These are phyloP conservation scores for Phytophthora chlamydospora DNA, from an alignment of 352 stramenopile species.

Conservation along the genomic window DNA sequence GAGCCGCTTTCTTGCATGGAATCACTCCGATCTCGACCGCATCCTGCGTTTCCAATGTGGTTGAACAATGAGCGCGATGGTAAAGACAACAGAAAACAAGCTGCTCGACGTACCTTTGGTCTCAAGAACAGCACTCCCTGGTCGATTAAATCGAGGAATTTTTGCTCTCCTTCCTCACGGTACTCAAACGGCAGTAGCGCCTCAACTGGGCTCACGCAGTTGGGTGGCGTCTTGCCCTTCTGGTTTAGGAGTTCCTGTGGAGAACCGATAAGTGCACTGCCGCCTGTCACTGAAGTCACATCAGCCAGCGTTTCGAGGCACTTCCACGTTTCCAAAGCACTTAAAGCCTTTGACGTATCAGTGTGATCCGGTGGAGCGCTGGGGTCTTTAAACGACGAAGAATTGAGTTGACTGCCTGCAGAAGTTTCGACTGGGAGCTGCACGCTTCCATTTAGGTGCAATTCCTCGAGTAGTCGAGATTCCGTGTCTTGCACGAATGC, in stretches of 20 bases:
- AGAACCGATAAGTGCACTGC: slow-evolving; percentile 39
- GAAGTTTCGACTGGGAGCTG: slow-evolving; percentile 11
- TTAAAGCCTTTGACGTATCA: slow-evolving; percentile 43
- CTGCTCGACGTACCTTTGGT: slow-evolving; percentile 56
- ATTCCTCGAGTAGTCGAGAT: slow-evolving; percentile 32
- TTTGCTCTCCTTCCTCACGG: slow-evolving; percentile 56
- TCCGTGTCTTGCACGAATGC: slow-evolving; percentile 38
- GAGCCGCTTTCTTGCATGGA: slow-evolving; percentile 50
- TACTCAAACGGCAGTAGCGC: slow-evolving; percentile 70
- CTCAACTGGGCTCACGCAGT: slow-evolving; percentile 62
- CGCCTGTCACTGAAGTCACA: slow-evolving; percentile 31
- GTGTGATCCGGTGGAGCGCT: neutral
- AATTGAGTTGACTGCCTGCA: neutral
- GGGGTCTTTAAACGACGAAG: neutral
- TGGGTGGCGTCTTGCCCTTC: slow-evolving; percentile 40
- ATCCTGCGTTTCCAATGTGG: slow-evolving; percentile 29
- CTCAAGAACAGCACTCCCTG: slow-evolving; percentile 53
- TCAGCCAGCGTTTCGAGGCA: slow-evolving; percentile 64
- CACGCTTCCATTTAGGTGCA: slow-evolving; percentile 55
- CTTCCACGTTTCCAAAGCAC: slow-evolving; percentile 65
- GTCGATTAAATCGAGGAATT: slow-evolving; percentile 74
- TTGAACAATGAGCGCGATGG: neutral
- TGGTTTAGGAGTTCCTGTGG: slow-evolving; percentile 53
- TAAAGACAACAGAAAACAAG: neutral
- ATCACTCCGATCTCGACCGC: slow-evolving; percentile 77